phyloP scores from a whole-genome alignment of 2,329 filamentous ascomycete species.

The Magnaporthiopsis incrustans region DNA sequence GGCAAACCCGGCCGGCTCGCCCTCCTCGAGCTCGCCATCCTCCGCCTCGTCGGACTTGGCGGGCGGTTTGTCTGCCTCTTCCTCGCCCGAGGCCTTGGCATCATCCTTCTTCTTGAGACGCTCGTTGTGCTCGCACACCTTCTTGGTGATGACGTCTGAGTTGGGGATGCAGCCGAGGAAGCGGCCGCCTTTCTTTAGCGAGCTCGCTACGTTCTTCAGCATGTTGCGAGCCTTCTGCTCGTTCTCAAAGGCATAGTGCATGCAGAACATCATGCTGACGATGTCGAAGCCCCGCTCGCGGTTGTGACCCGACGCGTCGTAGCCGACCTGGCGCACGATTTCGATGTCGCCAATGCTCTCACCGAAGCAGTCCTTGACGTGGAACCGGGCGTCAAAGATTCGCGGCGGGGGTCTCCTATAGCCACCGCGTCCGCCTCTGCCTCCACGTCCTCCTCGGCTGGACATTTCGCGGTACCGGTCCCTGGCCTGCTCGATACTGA shows the following conservation, averaged over 20 bases:
- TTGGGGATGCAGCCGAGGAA: conserved; percentile 97
- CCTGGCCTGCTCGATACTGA: conserved; percentile 83
- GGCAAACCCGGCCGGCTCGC: conserved; percentile 54
- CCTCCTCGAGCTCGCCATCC: conserved; percentile 49
- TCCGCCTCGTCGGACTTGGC: conserved; percentile 21
- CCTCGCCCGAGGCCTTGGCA: conserved; percentile 23
- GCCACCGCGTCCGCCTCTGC: conserved; percentile 45
- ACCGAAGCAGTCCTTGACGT: conserved; percentile 86
- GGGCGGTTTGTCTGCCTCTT: conserved; percentile 7
- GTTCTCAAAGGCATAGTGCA: conserved; percentile 96
- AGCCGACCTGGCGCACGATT: conserved; percentile 79
- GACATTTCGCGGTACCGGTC: conserved; percentile 74
- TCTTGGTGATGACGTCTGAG: conserved; percentile 77
- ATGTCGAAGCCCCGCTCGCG: conserved; percentile 79
- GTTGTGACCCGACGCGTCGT: conserved; percentile 65
- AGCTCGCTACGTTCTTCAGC: conserved; percentile 85
- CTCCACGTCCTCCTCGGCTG: conserved; percentile 40
- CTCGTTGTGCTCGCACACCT: conserved; percentile 66
- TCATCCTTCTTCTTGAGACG: conserved; percentile 24
- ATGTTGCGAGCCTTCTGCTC: conserved; percentile 86
- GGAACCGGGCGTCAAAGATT: conserved; percentile 80
- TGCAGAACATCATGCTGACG: conserved; percentile 98
- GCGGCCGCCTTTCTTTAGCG: conserved; percentile 85
- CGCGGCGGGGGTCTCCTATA: conserved; percentile 40
- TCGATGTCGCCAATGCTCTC: conserved; percentile 74